Evolutionary conservation across 208 protist genomes (phyloP).

Genomic region (Phytomonas sp.): DNA sequence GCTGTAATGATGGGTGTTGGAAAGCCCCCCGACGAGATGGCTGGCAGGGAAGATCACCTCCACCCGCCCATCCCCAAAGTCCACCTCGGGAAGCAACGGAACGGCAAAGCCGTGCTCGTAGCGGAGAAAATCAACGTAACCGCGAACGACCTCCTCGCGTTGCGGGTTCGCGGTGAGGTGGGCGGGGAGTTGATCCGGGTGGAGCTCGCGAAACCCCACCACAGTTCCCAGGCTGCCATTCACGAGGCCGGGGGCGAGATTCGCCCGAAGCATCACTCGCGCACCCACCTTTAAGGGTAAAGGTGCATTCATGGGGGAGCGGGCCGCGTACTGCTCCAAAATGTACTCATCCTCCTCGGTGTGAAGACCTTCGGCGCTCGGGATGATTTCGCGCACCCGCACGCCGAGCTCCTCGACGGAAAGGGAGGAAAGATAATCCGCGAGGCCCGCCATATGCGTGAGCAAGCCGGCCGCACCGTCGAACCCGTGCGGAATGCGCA

Average conservation of each 20-base stretch:
- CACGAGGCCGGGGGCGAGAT: slow-evolving; percentile 60
- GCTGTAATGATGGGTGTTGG: slow-evolving; percentile 70
- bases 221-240: slow-evolving; percentile 85
- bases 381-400: slow-evolving; percentile 50
- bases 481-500: slow-evolving; percentile 54
- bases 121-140: slow-evolving; percentile 54
- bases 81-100: slow-evolving; percentile 58
- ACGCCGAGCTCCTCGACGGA: slow-evolving; percentile 21
- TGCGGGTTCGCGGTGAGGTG: slow-evolving; percentile 28
- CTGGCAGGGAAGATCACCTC: slow-evolving; percentile 48
- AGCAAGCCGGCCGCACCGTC: slow-evolving; percentile 18
- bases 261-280: slow-evolving; percentile 79
- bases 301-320: slow-evolving; percentile 34
- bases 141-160: slow-evolving; percentile 29
- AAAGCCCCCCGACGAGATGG: slow-evolving; percentile 57
- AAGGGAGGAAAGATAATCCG: slow-evolving; percentile 11
- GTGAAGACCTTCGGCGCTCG: slow-evolving; percentile 55
- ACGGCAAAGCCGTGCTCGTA: slow-evolving; percentile 53
- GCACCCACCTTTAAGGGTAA: slow-evolving; percentile 63
- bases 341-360: slow-evolving; percentile 69
- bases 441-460: slow-evolving; percentile 4
- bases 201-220: slow-evolving; percentile 58
- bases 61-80: slow-evolving; percentile 56
- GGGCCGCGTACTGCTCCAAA: slow-evolving; percentile 48
- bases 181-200: slow-evolving; percentile 27